These are phyloP conservation scores for Aspergillus pseudoterreus DNA, from an alignment of 2,329 filamentous ascomycete genomes.

Conservation along the genomic window DNA sequence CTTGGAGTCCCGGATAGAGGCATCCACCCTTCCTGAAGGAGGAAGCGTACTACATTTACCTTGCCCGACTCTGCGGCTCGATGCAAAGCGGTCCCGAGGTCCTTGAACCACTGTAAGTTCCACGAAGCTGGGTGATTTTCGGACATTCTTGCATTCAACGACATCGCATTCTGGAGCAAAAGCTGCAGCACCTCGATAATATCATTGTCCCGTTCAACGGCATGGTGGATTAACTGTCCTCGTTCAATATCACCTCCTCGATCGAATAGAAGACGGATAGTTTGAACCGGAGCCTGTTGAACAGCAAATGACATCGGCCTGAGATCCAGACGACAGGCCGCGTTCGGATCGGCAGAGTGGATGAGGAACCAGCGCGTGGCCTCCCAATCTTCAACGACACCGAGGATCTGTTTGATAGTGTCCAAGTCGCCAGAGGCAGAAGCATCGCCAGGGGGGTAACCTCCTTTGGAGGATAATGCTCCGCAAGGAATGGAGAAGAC, in stretches of 20 bases:
- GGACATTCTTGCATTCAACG: too few relatives aligned
- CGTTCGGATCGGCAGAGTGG: neutral
- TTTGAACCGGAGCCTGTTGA: neutral
- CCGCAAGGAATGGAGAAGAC: too few relatives aligned
- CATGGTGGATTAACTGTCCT: neutral
- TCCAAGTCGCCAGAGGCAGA: too few relatives aligned
- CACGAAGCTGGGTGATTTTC: too few relatives aligned
- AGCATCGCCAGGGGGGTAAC: too few relatives aligned
- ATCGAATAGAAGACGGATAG: neutral
- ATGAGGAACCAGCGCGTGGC: neutral
- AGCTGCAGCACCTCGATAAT: too few relatives aligned
- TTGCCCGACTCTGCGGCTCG: neutral
- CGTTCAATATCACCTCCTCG: neutral
- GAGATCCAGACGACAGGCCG: neutral
- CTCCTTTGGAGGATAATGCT: too few relatives aligned
- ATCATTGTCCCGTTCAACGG: neutral
- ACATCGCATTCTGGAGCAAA: too few relatives aligned
- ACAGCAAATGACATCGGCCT: neutral
- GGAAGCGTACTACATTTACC: neutral
- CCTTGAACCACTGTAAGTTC: too few relatives aligned
- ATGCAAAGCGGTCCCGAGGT: neutral
- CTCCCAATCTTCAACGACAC: neutral
- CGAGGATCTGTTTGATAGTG: too few relatives aligned
- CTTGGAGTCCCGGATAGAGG: too few relatives aligned
- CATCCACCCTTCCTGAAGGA: too few relatives aligned